A percentile compares a stretch with the other conserved stretches of the same genome.
phyloP scores from a whole-genome alignment of 1,284 basidiomycete genomes.

The Sporisorium exsertum region DNA sequence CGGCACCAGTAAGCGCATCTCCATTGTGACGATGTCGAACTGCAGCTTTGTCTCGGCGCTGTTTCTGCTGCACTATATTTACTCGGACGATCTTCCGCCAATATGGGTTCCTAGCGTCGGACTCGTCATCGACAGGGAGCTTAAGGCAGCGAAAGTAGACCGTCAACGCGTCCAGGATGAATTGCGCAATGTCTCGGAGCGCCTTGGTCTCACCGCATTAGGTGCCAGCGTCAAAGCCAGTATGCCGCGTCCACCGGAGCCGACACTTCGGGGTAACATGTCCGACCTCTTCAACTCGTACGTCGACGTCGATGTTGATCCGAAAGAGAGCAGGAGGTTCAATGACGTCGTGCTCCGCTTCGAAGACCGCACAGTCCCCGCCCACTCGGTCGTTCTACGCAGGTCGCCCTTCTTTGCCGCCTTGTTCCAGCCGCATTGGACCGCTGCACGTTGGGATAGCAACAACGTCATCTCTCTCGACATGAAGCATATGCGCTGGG shows the following conservation, averaged over 20 bases:
- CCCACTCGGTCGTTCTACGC: conserved; percentile 82
- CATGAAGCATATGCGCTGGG: conserved; percentile 81
- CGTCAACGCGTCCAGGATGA: conserved; percentile 74
- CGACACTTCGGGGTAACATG: conserved; percentile 74
- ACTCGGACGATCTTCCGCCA: conserved; percentile 84
- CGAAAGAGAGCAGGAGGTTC: conserved; percentile 25
- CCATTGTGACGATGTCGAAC: conserved; percentile 66
- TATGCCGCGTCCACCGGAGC: conserved; percentile 68
- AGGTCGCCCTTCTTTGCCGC: conserved; percentile 86
- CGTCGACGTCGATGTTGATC: conserved; percentile 24
- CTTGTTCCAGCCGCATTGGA: conserved; percentile 90
- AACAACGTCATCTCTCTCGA: conserved; percentile 76
- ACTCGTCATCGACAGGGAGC: conserved; percentile 71
- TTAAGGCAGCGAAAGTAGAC: conserved; percentile 76
- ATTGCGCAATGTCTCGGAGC: conserved; percentile 74
- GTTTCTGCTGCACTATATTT: conserved; percentile 85
- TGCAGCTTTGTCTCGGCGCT: conserved; percentile 78
- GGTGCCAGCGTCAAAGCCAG: conserved; percentile 70
- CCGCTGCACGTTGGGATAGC: conserved; percentile 74
- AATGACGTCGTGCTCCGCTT: conserved; percentile 83
- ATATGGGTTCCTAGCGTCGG: conserved; percentile 86
- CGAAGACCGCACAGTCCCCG: conserved; percentile 77
- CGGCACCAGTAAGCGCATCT: conserved; percentile 15
- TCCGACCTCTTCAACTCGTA: conserved; percentile 70
- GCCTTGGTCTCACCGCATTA: conserved; percentile 72